phyloP scores from a whole-genome alignment of 2,329 filamentous ascomycete genomes.

The Mycosphaerella arachidis region DNA sequence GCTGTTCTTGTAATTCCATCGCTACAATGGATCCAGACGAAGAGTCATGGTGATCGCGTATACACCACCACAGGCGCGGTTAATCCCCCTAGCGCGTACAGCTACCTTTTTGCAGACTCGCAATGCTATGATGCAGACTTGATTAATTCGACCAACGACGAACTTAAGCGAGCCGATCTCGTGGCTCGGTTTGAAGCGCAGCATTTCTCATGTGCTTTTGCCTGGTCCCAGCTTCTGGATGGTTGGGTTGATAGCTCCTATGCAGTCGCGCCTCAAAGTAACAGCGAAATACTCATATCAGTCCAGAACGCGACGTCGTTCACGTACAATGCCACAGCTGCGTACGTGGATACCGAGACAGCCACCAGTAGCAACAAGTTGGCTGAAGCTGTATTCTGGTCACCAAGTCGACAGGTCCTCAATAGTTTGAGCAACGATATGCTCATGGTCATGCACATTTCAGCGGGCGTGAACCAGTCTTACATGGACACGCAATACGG shows the following conservation, averaged over 20 bases:
- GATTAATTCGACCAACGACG: too few relatives aligned
- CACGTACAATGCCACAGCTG: slow-evolving; percentile 10
- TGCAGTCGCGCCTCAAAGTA: background rate
- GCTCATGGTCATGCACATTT: background rate
- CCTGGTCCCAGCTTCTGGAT: slow-evolving; percentile 7
- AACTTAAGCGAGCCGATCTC: too few relatives aligned
- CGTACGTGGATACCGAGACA: too few relatives aligned
- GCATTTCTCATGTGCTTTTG: slow-evolving; percentile 5
- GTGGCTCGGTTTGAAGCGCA: background rate
- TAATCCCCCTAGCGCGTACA: background rate
- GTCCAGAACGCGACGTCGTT: slow-evolving; percentile 6
- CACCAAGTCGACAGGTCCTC: slow-evolving; percentile 23
- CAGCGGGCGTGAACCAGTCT: background rate
- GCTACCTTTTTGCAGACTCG: background rate
- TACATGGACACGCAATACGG: background rate
- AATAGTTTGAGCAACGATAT: slow-evolving; percentile 14
- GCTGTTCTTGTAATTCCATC: slow-evolving; percentile 28
- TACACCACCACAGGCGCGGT: background rate
- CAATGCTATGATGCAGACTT: too few relatives aligned
- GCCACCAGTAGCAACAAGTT: background rate
- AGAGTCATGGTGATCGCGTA: background rate
- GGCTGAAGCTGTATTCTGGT: slow-evolving; percentile 13
- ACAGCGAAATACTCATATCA: background rate
- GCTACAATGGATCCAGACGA: slow-evolving; percentile 22
- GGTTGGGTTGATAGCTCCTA: slow-evolving; percentile 8